Percentiles rank a stretch among this genome's conserved stretches.
Conservation (phyloP, 352 stramenopile species). For the Globisporangium uncinulatum region DNA sequence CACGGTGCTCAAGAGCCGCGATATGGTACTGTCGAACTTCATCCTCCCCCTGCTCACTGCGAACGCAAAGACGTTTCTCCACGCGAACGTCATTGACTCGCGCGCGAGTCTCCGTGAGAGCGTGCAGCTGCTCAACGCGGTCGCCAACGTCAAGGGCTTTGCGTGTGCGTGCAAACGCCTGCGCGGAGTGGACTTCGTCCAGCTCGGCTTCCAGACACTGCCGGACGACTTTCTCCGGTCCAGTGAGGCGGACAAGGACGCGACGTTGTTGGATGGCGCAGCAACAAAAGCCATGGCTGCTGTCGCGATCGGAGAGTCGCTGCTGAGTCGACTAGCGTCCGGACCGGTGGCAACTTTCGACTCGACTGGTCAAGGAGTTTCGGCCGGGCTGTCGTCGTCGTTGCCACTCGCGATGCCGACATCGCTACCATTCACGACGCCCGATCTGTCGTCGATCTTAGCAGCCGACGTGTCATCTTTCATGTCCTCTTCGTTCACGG, state of each 20-base stretch:
- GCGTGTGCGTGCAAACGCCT: conserved; percentile 50
- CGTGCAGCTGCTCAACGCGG: conserved; percentile 56
- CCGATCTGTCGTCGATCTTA: conserved; percentile 9
- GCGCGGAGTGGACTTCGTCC: conserved; percentile 32
- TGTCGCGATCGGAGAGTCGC: conserved; percentile 23
- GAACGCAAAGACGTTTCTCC: conserved; percentile 60
- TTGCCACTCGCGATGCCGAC: neutral
- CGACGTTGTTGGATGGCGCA: neutral
- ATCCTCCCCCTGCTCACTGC: conserved; percentile 48
- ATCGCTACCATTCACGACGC: conserved; percentile 1
- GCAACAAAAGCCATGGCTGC: conserved; percentile 21
- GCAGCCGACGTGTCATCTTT: neutral
- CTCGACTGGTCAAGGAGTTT: neutral
- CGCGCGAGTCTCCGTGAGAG: conserved; percentile 54
- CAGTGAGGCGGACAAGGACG: neutral
- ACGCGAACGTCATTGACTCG: conserved; percentile 67
- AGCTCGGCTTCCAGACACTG: conserved; percentile 41
- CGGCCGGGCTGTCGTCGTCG: neutral
- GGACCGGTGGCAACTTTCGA: conserved; percentile 4
- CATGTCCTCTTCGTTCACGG: neutral
- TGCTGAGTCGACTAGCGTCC: conserved; percentile 27
- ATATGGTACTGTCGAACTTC: conserved; percentile 54
- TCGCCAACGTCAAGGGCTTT: conserved; percentile 54
- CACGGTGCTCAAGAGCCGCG: conserved; percentile 7
- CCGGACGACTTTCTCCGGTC: conserved; percentile 15